Conservation (phyloP, 805 yeast species). For the Hemisphaericaspora nanyangensis region DNA sequence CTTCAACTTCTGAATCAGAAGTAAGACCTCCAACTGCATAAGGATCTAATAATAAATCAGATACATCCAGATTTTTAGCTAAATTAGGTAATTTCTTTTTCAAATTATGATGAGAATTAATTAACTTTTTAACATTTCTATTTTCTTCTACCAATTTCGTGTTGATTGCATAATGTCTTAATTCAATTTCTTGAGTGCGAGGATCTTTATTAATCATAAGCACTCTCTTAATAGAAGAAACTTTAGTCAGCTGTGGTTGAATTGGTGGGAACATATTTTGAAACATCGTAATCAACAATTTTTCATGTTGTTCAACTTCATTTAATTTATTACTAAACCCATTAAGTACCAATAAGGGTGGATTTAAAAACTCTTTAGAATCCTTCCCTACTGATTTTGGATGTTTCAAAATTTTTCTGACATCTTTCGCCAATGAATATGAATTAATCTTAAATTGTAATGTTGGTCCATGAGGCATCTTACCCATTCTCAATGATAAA, state of each 20-base stretch:
- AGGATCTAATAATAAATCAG: slow-evolving; percentile 81
- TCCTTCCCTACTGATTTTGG: slow-evolving; percentile 78
- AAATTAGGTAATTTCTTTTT: slow-evolving; percentile 70
- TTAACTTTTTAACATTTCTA: slow-evolving; percentile 65
- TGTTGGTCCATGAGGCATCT: slow-evolving; percentile 94
- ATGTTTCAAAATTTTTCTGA: slow-evolving; percentile 59
- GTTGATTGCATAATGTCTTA: slow-evolving; percentile 86
- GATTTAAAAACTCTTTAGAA: slow-evolving; percentile 58
- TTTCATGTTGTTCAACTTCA: slow-evolving; percentile 67
- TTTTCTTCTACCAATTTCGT: slow-evolving; percentile 81
- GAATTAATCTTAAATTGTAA: slow-evolving; percentile 72
- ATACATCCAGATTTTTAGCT: slow-evolving; percentile 63
- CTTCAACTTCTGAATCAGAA: slow-evolving; percentile 92
- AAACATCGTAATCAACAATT: slow-evolving; percentile 80
- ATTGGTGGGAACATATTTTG: slow-evolving; percentile 96
- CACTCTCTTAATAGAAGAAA: slow-evolving; percentile 76
- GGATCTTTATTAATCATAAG: slow-evolving; percentile 73
- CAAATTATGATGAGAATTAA: slow-evolving; percentile 55
- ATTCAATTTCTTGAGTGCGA: slow-evolving; percentile 68
- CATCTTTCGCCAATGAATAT: slow-evolving; percentile 81
- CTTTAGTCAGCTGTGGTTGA: slow-evolving; percentile 76
- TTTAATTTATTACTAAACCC: slow-evolving; percentile 70
- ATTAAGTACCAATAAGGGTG: slow-evolving; percentile 90
- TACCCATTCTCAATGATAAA: slow-evolving; percentile 76
- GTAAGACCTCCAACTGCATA: slow-evolving; percentile 78